These are phyloP conservation scores for Microbotryomycetes sp. DNA, from an alignment of 1,284 basidiomycete species.

Conservation along the genomic window DNA sequence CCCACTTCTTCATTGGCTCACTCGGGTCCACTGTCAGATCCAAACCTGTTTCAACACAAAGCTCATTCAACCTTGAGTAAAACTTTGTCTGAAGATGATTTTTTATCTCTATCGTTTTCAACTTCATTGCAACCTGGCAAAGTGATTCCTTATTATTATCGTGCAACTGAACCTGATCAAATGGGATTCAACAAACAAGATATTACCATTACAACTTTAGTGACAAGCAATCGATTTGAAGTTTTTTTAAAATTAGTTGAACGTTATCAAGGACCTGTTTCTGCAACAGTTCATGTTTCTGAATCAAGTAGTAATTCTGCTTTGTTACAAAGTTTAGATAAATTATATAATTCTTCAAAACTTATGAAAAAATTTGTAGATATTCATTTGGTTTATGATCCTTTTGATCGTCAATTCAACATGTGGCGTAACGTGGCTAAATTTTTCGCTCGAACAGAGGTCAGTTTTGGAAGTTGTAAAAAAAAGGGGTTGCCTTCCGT, in stretches of 20 bases:
- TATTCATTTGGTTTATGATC: conserved; percentile 76
- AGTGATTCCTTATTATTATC: conserved; percentile 72
- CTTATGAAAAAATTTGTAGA: conserved; percentile 65
- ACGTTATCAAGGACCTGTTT: conserved; percentile 70
- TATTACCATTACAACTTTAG: conserved; percentile 73
- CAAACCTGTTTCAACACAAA: neutral
- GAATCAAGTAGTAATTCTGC: conserved; percentile 40
- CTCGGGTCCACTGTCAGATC: conserved; percentile 6
- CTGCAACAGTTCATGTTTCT: conserved; percentile 66
- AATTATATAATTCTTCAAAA: conserved; percentile 58
- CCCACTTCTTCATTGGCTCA: conserved; percentile 16
- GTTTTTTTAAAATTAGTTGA: conserved; percentile 63
- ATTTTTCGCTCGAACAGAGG: conserved; percentile 65
- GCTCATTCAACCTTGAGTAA: neutral
- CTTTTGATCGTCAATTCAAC: conserved; percentile 73
- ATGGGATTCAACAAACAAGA: conserved; percentile 49
- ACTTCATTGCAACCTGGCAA: conserved; percentile 52
- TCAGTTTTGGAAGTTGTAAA: neutral
- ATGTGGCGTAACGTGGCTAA: conserved; percentile 77
- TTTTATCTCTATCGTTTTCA: conserved; percentile 35
- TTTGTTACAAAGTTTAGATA: conserved; percentile 56
- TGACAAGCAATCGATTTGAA: conserved; percentile 68
- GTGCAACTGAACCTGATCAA: conserved; percentile 49
- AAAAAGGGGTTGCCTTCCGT: neutral
- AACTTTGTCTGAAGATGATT: conserved; percentile 34